A percentile compares a stretch with the other conserved stretches of the same genome.
Evolutionary conservation across 768 basidiomycete genomes (phyloP).

Genomic region (Clitopilus passeckerianus): DNA sequence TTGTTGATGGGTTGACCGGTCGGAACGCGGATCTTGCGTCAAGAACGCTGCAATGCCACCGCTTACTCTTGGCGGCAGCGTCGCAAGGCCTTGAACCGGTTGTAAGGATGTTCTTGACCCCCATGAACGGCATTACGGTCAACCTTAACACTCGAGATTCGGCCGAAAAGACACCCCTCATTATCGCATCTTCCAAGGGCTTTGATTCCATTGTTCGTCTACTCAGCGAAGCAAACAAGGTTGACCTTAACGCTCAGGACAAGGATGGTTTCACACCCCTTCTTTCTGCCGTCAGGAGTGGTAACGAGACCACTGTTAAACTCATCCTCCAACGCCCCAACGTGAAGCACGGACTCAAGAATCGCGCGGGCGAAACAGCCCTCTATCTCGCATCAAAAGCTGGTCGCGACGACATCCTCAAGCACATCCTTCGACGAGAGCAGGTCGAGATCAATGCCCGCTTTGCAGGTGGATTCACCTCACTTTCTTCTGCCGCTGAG

Average conservation of each 20-base stretch:
- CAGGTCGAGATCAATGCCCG: neutral
- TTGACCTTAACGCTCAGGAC: neutral
- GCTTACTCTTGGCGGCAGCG: neutral
- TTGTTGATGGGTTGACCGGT: neutral
- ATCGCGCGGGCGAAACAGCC: neutral
- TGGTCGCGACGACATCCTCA: neutral
- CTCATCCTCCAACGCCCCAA: neutral
- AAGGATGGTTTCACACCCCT: neutral
- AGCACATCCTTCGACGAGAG: neutral
- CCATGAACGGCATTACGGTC: neutral
- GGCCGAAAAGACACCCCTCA: neutral
- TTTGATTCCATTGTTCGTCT: neutral
- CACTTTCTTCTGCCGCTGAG: neutral
- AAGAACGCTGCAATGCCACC: neutral
- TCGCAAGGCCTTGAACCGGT: neutral
- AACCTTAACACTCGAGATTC: neutral
- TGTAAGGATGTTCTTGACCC: neutral
- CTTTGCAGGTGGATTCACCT: neutral
- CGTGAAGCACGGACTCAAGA: neutral
- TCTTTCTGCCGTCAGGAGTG: neutral
- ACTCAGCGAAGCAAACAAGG: neutral
- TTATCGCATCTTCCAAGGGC: neutral
- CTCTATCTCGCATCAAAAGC: neutral
- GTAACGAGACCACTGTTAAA: neutral
- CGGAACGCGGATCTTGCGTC: neutral